These are phyloP conservation scores for Silene vulgaris DNA, from an alignment of 179 eudicot genomes.

Conservation along the genomic window DNA sequence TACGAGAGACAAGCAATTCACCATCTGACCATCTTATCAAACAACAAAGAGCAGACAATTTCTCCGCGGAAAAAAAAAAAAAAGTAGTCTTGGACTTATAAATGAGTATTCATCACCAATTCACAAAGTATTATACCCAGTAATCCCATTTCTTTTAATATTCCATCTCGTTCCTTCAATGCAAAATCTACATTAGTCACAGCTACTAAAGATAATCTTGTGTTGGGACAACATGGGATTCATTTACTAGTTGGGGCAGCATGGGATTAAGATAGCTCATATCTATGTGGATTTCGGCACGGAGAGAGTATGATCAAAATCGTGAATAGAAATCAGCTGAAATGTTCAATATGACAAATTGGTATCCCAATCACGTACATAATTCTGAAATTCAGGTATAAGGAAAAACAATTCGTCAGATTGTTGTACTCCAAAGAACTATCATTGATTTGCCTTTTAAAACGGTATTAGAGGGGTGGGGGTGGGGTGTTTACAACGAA, in stretches of 20 bases:
- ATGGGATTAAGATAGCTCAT: conserved; percentile 3
- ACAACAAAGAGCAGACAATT: not conserved
- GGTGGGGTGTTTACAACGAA: too few species aligned
- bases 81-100: not conserved
- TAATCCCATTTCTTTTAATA: not conserved
- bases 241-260: not conserved
- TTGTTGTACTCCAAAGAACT: not conserved
- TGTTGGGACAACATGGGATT: not conserved
- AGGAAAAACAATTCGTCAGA: not conserved
- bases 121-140: not conserved
- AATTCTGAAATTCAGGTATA: not conserved
- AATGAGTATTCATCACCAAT: not conserved
- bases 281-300: not conserved
- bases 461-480: too few species aligned
- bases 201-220: not conserved
- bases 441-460: not conserved
- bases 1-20: not conserved
- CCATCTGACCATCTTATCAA: not conserved
- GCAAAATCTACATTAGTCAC: not conserved
- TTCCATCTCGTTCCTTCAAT: not conserved
- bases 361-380: too few species aligned
- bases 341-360: not conserved
- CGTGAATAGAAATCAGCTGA: not conserved
- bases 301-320: not conserved
- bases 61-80: not conserved